Conservation (phyloP, 345 rosid genomes). For the Melastoma malabathricum region DNA sequence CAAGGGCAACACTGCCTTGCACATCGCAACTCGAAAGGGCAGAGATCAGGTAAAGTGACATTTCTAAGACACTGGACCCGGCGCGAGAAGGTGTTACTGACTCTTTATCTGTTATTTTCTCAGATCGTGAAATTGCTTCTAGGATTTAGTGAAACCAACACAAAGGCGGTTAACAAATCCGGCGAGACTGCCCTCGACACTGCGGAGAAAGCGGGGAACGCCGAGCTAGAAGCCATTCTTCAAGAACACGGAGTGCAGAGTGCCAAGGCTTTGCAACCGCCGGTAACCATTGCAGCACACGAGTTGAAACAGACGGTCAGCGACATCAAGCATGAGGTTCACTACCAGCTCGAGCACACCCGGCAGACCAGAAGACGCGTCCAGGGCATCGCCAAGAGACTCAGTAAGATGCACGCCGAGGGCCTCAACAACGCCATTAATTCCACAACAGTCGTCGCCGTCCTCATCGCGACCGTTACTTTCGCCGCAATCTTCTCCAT, state of each 20-base stretch:
- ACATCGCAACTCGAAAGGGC: conserved; percentile 72
- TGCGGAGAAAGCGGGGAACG: conserved; percentile 66
- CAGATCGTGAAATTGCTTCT: conserved; percentile 67
- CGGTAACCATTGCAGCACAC: conserved; percentile 42
- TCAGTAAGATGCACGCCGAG: conserved; percentile 75
- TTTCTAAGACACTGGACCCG: neutral
- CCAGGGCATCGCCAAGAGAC: conserved; percentile 75
- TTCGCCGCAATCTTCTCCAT: conserved; percentile 90
- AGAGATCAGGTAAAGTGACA: conserved; percentile 44
- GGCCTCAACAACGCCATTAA: conserved; percentile 93
- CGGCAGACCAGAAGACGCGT: conserved; percentile 75
- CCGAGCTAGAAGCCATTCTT: conserved; percentile 32
- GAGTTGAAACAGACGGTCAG: conserved; percentile 90
- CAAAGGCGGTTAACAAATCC: conserved; percentile 38
- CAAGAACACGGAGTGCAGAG: conserved; percentile 58
- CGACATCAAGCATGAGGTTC: conserved; percentile 89
- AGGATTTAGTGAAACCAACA: conserved; percentile 29
- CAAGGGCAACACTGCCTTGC: conserved; percentile 71
- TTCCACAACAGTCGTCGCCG: conserved; percentile 91
- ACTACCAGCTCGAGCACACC: conserved; percentile 80
- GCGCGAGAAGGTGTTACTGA: too few species aligned
- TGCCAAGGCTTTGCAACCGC: conserved; percentile 43
- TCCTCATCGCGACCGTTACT: conserved; percentile 83
- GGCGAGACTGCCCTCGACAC: conserved; percentile 80
- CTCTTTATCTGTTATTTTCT: conserved; percentile 3